phyloP scores from a whole-genome alignment of 1,139 yeast species.

The Pichia norvegensis region DNA sequence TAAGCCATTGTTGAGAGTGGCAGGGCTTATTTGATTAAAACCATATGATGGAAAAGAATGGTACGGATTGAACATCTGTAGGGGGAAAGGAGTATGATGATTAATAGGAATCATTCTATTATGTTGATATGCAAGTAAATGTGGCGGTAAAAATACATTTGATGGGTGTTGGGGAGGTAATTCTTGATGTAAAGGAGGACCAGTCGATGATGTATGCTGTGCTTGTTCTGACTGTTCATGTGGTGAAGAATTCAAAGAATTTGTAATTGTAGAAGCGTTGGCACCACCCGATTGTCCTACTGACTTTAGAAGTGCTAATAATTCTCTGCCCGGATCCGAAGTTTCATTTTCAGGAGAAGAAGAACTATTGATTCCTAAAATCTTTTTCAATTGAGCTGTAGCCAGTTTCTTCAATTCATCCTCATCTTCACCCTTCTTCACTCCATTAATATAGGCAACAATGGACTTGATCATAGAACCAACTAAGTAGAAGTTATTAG shows the following conservation, averaged over 20 bases:
- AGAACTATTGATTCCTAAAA: conserved; percentile 47
- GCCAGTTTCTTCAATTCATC: conserved; percentile 49
- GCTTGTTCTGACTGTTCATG: not conserved
- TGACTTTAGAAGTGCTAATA: conserved; percentile 55
- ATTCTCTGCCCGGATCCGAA: conserved; percentile 68
- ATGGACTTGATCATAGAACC: conserved; percentile 57
- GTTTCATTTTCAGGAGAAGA: conserved; percentile 17
- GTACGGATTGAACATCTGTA: conserved; percentile 28
- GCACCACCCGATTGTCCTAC: conserved; percentile 27
- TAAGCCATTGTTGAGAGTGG: conserved; percentile 16
- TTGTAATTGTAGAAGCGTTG: not conserved
- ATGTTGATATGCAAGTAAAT: conserved; percentile 6
- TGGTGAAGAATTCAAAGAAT: not conserved
- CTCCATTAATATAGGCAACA: conserved; percentile 45
- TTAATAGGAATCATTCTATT: conserved; percentile 16
- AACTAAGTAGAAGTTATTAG: conserved; percentile 48
- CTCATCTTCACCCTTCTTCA: conserved; percentile 38
- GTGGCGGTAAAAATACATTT: conserved; percentile 18
- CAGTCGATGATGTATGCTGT: not conserved
- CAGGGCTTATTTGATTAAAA: not conserved
- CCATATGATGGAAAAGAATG: conserved; percentile 2
- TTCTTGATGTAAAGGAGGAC: conserved; percentile 1
- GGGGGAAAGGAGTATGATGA: conserved; percentile 18
- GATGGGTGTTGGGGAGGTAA: conserved; percentile 10
- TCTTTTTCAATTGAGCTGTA: conserved; percentile 53